Percentiles rank a stretch among this genome's conserved stretches.
These are phyloP conservation scores for Botrytis medusae DNA, from an alignment of 2,329 filamentous ascomycete genomes.

Conservation along the genomic window DNA sequence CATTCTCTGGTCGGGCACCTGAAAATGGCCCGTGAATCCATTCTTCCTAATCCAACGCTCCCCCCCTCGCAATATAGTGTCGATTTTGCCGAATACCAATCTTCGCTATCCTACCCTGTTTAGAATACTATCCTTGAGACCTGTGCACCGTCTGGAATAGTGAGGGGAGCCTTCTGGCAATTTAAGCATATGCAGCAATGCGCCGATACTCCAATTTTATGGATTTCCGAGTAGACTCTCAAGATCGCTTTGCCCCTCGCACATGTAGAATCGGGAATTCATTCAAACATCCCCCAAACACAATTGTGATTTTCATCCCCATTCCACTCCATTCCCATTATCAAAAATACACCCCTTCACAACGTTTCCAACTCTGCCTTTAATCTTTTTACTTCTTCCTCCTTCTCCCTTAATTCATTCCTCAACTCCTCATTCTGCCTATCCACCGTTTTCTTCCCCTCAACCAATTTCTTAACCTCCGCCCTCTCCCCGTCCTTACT, in stretches of 20 bases:
- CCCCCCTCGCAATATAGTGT: background rate
- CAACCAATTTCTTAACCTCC: conserved; percentile 60
- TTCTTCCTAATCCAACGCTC: background rate
- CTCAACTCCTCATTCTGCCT: conserved; percentile 40
- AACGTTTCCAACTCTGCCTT: conserved; percentile 20
- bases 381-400: conserved; percentile 31
- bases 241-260: background rate
- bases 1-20: background rate
- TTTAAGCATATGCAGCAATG: background rate
- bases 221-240: background rate
- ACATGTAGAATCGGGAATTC: background rate
- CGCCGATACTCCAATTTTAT: background rate
- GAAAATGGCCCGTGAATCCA: background rate
- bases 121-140: background rate
- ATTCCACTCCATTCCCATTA: too few relatives aligned
- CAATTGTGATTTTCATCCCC: background rate
- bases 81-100: too few relatives aligned
- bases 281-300: too few relatives aligned
- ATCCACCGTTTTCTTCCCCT: conserved; percentile 63
- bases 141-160: too few relatives aligned
- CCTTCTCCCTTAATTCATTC: conserved; percentile 33
- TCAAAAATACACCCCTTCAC: background rate
- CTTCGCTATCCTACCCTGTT: background rate
- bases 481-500: conserved; percentile 67
- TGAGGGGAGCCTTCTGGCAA: background rate